Evolutionary conservation across 768 basidiomycete species (phyloP).

Genomic region (Naganishia vaughanmartiniae): DNA sequence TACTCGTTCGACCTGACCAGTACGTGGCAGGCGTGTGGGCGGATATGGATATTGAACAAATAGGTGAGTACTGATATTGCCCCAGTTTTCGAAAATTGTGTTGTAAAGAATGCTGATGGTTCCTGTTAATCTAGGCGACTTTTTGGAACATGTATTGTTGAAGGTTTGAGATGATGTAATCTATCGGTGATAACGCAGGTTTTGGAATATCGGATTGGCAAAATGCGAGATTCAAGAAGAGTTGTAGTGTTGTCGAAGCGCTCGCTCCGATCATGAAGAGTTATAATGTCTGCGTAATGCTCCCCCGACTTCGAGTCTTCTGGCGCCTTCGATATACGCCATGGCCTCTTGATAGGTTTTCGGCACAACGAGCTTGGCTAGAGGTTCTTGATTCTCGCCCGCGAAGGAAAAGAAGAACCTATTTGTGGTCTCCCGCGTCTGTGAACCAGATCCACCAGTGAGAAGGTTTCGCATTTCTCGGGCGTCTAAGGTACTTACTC

Average conservation of each 20-base stretch:
- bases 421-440: constrained; percentile 37
- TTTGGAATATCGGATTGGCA: neutral
- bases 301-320: constrained; percentile 68
- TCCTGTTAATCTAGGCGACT: neutral
- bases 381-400: constrained; percentile 36
- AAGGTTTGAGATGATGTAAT: neutral
- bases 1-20: constrained; percentile 25
- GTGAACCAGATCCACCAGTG: neutral
- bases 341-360: constrained; percentile 64
- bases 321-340: constrained; percentile 75
- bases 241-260: neutral
- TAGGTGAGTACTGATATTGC: neutral
- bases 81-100: neutral
- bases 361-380: constrained; percentile 42
- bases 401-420: constrained; percentile 39
- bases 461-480: neutral
- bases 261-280: constrained; percentile 51
- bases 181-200: neutral
- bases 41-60: constrained; percentile 19
- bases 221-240: neutral
- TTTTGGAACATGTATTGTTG: constrained; percentile 11
- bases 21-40: constrained; percentile 25
- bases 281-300: constrained; percentile 60
- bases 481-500: constrained; percentile 56
- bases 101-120: constrained; percentile 4